Base-by-base conservation (phyloP, 306 rosid genomes). In the Gleditsia sinensis region DNA sequence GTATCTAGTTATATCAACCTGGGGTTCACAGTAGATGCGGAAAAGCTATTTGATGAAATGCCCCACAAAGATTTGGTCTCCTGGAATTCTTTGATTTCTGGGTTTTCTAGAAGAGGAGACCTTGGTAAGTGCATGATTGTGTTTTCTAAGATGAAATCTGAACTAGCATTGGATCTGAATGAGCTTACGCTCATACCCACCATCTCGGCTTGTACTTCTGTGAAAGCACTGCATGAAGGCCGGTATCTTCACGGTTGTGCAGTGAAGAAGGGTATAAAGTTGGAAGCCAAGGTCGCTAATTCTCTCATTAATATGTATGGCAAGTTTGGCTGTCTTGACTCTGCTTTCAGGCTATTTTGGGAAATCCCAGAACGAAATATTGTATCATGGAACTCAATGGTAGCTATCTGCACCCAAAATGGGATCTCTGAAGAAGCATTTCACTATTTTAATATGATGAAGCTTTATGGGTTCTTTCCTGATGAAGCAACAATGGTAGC, bases 71-170 rank as follows among this genome's bases (percentile, higher is more conserved):
- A 89, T 75, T 54, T 78, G 61, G 78, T 87, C 54, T 86, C 95
- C 7, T 87, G 95, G 95, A 91, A 91, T 63, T 87, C 92, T 39
- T 78, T 91, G 76, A 81, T 91, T 81, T 86, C 93, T 0, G 87
- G 93, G 68, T 84, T 86, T 75, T 83, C 90, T 0, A 82, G 75
- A 64, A 82, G 61, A 60, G 85, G 89, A 12, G 77, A 46, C 13
- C 69, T 86, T 60, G 79, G 76, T 34, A 68, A 67, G 70, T 87
- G 91, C 72, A 71, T 89, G 54, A 55, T 33, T 77, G 83, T 77
- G 61, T 83, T 89, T 74, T 78, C 28, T 19, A 64, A 19, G 48
- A 79, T 89, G 85, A 89, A 75, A 67, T 76, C 71, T 75, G 89
- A 83, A 54, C 32, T 54, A 46, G 72, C 23, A 6, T 45, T 81